Evolutionary conservation across 345 rosid genomes (phyloP).

Genomic region (Eucalyptus cladocalyx): DNA sequence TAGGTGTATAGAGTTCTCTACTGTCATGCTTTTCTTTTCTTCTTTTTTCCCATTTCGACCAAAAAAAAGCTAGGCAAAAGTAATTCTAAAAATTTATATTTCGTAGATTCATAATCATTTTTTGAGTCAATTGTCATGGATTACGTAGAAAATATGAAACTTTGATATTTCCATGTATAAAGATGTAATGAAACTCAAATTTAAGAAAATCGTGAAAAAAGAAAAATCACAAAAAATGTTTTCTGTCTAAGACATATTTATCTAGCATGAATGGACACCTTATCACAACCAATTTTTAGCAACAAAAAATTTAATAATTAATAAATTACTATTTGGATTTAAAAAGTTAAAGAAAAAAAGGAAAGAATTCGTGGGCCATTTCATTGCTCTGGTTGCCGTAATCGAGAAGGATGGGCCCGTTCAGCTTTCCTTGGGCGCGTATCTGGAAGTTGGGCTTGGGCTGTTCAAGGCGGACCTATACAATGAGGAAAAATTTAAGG

Average conservation of each 20-base stretch:
- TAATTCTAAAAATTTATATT: background rate
- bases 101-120: background rate
- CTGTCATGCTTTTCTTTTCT: too few relatives aligned
- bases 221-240: too few relatives aligned
- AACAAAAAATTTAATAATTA: background rate
- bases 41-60: background rate
- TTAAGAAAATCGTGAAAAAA: background rate
- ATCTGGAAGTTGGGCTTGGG: background rate
- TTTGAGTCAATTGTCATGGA: background rate
- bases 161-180: background rate
- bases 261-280: too few relatives aligned
- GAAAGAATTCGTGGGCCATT: background rate
- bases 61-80: background rate
- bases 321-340: too few relatives aligned
- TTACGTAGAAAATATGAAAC: background rate
- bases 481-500: background rate
- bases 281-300: too few relatives aligned
- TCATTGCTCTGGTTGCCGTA: background rate
- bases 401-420: background rate
- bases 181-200: background rate
- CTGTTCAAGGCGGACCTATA: background rate
- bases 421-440: background rate
- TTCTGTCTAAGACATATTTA: too few relatives aligned
- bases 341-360: background rate
- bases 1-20: too few relatives aligned